Conservation (phyloP, 306 rosid genomes). For the Lagenaria siceraria region DNA sequence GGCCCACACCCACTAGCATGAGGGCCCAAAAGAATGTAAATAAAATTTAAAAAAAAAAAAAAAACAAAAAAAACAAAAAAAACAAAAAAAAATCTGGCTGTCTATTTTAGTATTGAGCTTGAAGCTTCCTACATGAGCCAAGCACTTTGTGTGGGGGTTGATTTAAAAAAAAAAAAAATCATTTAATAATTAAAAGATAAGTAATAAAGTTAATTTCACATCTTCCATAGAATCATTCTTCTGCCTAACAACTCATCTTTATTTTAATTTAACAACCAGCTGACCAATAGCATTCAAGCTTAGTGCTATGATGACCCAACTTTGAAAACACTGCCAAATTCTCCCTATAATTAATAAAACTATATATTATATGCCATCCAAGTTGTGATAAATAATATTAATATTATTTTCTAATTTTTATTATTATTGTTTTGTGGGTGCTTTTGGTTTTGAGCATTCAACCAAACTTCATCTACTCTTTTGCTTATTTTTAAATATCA, state of each 20-base stretch:
- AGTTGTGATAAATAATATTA: neutral
- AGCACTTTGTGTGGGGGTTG: neutral
- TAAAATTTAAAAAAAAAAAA: neutral
- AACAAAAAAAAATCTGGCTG: too few relatives aligned
- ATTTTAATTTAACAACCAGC: neutral
- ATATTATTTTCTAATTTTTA: neutral
- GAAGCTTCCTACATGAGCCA: slow-evolving; percentile 3
- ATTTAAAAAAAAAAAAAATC: neutral
- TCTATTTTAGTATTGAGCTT: neutral
- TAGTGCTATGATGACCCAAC: slow-evolving; percentile 6
- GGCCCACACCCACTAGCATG: too few relatives aligned
- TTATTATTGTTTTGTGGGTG: neutral
- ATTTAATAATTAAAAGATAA: neutral
- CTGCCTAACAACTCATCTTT: slow-evolving; percentile 6
- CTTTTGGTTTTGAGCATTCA: neutral
- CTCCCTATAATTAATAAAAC: neutral
- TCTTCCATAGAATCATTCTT: neutral
- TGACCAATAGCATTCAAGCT: neutral
- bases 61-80: too few relatives aligned
- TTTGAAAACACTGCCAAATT: neutral
- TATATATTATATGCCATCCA: neutral
- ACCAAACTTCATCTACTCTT: slow-evolving; percentile 6
- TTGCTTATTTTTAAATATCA: neutral
- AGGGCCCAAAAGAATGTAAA: neutral
- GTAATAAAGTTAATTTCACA: neutral